Percentiles rank a stretch among this genome's conserved stretches.
phyloP scores from a whole-genome alignment of 169 alveolate species.

The Plasmodium gonderi region DNA sequence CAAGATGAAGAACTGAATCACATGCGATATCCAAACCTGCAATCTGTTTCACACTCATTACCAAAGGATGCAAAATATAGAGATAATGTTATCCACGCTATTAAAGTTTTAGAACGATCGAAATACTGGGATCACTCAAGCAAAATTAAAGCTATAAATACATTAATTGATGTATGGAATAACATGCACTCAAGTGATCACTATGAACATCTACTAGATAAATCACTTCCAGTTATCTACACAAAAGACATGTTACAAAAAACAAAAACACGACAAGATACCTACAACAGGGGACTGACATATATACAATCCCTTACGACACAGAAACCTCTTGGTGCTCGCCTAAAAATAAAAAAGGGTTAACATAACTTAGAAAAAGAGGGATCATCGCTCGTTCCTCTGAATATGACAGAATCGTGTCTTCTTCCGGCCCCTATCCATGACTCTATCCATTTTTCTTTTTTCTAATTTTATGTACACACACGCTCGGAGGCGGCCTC shows the following conservation, averaged over 20 bases:
- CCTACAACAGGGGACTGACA: slow-evolving; percentile 79
- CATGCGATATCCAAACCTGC: slow-evolving; percentile 80
- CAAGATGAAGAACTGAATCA: slow-evolving; percentile 44
- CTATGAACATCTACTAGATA: slow-evolving; percentile 77
- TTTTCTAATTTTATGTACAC: no score
- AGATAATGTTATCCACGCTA: slow-evolving; percentile 82
- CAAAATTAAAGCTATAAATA: slow-evolving; percentile 83
- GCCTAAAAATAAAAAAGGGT: slow-evolving; percentile 31
- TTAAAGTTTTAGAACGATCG: slow-evolving; percentile 80
- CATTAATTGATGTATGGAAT: slow-evolving; percentile 84
- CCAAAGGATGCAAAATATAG: slow-evolving; percentile 85
- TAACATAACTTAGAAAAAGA: not conserved
- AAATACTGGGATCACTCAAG: slow-evolving; percentile 86
- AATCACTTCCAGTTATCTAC: slow-evolving; percentile 76
- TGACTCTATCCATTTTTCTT: no score
- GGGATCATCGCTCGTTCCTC: not conserved
- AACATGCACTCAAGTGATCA: slow-evolving; percentile 78
- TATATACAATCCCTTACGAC: slow-evolving; percentile 82
- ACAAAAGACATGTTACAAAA: slow-evolving; percentile 70
- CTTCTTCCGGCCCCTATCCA: no score
- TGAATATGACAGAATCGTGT: no score
- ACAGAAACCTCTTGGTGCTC: slow-evolving; percentile 47
- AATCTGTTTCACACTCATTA: slow-evolving; percentile 85
- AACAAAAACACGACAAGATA: slow-evolving; percentile 79
- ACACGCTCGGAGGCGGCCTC: no score